Conservation (phyloP, 2,329 filamentous ascomycete genomes). For the Xylaria sp. region DNA sequence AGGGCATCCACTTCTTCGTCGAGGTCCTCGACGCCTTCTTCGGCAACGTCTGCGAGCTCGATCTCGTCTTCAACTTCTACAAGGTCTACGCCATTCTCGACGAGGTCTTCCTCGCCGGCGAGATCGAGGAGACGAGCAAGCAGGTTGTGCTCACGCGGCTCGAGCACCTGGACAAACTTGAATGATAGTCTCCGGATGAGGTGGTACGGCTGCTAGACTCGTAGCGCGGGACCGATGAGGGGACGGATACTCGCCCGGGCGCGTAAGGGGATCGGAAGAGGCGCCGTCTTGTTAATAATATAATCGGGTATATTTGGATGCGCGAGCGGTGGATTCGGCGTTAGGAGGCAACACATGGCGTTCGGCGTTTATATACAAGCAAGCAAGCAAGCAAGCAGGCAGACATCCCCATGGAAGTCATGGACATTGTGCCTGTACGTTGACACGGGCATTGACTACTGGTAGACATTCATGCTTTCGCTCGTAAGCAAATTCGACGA, state of each 20-base stretch:
- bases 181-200: slow-evolving; percentile 56
- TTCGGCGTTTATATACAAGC: slow-evolving; percentile 8
- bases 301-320: background rate
- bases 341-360: slow-evolving; percentile 9
- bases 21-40: slow-evolving; percentile 98
- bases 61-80: slow-evolving; percentile 78
- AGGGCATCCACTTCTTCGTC: slow-evolving; percentile 99
- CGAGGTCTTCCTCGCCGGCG: slow-evolving; percentile 93
- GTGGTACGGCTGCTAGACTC: background rate
- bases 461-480: background rate
- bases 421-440: background rate
- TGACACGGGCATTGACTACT: background rate
- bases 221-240: background rate
- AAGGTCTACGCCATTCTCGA: slow-evolving; percentile 97
- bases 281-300: background rate
- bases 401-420: background rate
- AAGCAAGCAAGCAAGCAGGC: background rate
- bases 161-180: slow-evolving; percentile 94
- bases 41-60: slow-evolving; percentile 96
- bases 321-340: slow-evolving; percentile 5
- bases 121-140: slow-evolving; percentile 98
- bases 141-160: slow-evolving; percentile 91
- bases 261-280: background rate
- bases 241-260: background rate
- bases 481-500: background rate